Percentiles rank a stretch among this genome's conserved stretches.
Evolutionary conservation across 805 yeast genomes (phyloP).

Genomic region (Monosporozyma unispora): DNA sequence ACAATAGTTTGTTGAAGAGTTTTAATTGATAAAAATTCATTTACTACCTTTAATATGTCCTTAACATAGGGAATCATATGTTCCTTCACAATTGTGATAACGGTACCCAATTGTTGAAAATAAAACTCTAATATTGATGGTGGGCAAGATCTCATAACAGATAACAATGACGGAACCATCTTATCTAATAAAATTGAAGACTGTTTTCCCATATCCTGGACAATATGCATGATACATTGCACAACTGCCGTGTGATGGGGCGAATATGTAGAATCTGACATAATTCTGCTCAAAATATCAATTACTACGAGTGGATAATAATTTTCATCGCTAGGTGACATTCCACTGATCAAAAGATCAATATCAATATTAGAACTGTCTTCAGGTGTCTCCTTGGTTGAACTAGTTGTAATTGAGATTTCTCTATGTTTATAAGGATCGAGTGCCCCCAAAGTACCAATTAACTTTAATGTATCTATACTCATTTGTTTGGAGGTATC

Average conservation of each 20-base stretch:
- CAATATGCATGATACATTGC: constrained; percentile 88
- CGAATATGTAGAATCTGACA: constrained; percentile 76
- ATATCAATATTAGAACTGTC: constrained; percentile 49
- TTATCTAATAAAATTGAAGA: constrained; percentile 86
- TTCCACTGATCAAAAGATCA: constrained; percentile 83
- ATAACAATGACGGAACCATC: constrained; percentile 78
- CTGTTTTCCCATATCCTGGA: constrained; percentile 77
- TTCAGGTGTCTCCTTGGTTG: constrained; percentile 19
- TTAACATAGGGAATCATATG: constrained; percentile 78
- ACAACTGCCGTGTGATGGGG: constrained; percentile 85
- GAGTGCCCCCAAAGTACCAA: constrained; percentile 92
- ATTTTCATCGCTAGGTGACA: constrained; percentile 87
- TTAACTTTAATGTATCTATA: constrained; percentile 77
- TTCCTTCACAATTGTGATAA: constrained; percentile 76
- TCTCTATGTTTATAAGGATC: constrained; percentile 96
- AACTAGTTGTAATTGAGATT: constrained; percentile 40
- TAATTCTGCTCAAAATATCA: constrained; percentile 68
- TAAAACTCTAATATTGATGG: constrained; percentile 75
- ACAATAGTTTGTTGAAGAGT: constrained; percentile 72
- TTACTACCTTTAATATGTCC: constrained; percentile 64
- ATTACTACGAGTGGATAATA: constrained; percentile 94
- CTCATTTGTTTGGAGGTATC: constrained; percentile 68
- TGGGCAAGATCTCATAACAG: constrained; percentile 76
- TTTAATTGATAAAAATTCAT: constrained; percentile 57
- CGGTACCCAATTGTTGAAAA: constrained; percentile 76